Percentiles rank a stretch among this genome's conserved stretches.
Evolutionary conservation across 2,329 filamentous ascomycete species (phyloP).

Genomic region (Clarireedia paspali): DNA sequence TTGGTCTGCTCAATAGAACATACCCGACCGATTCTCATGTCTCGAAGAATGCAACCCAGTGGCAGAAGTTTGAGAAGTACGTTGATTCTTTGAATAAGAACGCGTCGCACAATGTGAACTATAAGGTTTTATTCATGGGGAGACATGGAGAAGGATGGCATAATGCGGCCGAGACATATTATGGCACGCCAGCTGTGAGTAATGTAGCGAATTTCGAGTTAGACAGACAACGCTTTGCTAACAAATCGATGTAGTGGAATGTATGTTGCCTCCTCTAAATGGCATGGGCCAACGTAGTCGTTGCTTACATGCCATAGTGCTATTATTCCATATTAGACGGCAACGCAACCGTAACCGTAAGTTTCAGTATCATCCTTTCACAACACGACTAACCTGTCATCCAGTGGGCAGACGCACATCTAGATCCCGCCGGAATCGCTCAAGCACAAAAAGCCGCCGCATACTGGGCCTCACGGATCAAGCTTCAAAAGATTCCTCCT

Average conservation of each 20-base stretch:
- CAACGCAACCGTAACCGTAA: slow-evolving; percentile 44
- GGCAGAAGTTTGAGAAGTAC: slow-evolving; percentile 56
- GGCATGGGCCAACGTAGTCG: background rate
- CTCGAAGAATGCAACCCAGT: slow-evolving; percentile 44
- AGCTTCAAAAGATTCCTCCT: slow-evolving; percentile 45
- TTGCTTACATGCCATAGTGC: slow-evolving; percentile 34
- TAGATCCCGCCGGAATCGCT: slow-evolving; percentile 48
- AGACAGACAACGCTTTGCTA: background rate
- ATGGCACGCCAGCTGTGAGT: slow-evolving; percentile 49
- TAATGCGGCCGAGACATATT: slow-evolving; percentile 50
- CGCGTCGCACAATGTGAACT: slow-evolving; percentile 40
- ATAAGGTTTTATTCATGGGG: slow-evolving; percentile 57
- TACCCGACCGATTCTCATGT: slow-evolving; percentile 47
- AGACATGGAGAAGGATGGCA: slow-evolving; percentile 18
- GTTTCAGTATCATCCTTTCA: background rate
- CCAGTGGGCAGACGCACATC: slow-evolving; percentile 55
- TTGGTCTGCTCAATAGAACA: slow-evolving; percentile 55
- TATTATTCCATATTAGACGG: slow-evolving; percentile 60
- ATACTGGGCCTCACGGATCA: slow-evolving; percentile 51
- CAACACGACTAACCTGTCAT: background rate
- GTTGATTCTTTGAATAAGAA: slow-evolving; percentile 46
- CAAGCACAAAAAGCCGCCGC: slow-evolving; percentile 51
- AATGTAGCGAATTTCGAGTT: background rate
- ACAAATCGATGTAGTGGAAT: slow-evolving; percentile 43
- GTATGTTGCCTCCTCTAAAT: slow-evolving; percentile 32